phyloP scores from a whole-genome alignment of 192 early-diverging fungal genomes.

The Powellomyces hirtus region DNA sequence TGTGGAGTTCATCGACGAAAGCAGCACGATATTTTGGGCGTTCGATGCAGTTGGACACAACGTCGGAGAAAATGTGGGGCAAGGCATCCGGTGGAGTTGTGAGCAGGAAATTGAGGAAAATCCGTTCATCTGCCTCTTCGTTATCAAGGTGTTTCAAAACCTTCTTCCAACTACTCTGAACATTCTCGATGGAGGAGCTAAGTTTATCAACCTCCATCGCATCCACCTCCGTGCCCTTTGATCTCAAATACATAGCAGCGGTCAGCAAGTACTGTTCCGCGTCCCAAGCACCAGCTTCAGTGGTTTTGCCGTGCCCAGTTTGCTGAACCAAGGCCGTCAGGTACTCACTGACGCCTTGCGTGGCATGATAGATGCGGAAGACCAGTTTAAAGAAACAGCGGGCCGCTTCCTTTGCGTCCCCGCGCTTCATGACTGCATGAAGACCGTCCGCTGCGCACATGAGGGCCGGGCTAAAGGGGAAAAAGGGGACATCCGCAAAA shows the following conservation, averaged over 20 bases:
- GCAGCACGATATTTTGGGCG: too few relatives aligned
- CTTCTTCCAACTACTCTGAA: too few relatives aligned
- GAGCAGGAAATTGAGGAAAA: not conserved
- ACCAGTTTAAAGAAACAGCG: constrained; percentile 23
- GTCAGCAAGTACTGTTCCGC: not conserved
- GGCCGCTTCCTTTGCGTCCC: not conserved
- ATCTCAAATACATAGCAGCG: not conserved
- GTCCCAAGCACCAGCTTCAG: not conserved
- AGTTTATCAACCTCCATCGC: not conserved
- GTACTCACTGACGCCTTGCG: constrained; percentile 24
- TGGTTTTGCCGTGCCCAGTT: too few relatives aligned
- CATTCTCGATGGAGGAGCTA: too few relatives aligned
- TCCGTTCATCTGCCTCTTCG: too few relatives aligned
- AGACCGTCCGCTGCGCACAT: constrained; percentile 34
- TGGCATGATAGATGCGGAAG: constrained; percentile 10
- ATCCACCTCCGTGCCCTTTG: not conserved
- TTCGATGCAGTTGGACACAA: not conserved
- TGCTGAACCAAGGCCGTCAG: constrained; percentile 10
- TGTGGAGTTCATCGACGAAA: not conserved
- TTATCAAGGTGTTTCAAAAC: too few relatives aligned
- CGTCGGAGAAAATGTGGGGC: not conserved
- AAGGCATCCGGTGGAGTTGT: not conserved
- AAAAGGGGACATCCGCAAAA: constrained; percentile 20
- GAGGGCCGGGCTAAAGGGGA: constrained; percentile 39
- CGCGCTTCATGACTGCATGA: constrained; percentile 17